Conservation (phyloP, 2,329 filamentous ascomycete species). For the Sporothrix globosa region DNA sequence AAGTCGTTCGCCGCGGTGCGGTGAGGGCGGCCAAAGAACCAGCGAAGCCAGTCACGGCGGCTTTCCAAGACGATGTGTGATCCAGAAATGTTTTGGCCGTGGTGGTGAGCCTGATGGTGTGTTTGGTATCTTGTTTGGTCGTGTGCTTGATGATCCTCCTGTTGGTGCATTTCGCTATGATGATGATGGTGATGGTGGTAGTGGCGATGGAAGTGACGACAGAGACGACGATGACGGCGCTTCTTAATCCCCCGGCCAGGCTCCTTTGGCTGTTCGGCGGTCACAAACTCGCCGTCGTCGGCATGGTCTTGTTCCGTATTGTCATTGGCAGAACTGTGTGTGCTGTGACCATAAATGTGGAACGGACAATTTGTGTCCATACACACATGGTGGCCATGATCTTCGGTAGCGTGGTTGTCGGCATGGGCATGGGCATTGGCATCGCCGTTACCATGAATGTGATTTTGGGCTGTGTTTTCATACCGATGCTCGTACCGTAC, state of each 20-base stretch:
- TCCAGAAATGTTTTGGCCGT: not conserved
- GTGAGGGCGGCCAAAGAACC: conserved; percentile 20
- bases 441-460: not conserved
- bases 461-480: not conserved
- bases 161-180: not conserved
- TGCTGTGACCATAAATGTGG: not conserved
- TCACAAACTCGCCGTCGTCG: not conserved
- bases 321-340: not conserved
- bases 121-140: too few species aligned
- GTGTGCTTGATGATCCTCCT: too few species aligned
- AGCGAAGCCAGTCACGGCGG: conserved; percentile 24
- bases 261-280: too few species aligned
- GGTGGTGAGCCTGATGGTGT: not conserved
- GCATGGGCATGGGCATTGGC: too few species aligned
- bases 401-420: not conserved
- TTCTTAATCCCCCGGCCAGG: too few species aligned
- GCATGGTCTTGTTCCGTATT: too few species aligned
- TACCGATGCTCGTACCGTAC: conserved; percentile 26
- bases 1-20: not conserved
- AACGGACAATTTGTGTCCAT: conserved; percentile 11
- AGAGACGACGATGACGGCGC: too few species aligned
- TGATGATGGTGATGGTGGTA: conserved; percentile 24
- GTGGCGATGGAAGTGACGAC: not conserved
- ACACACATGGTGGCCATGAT: not conserved
- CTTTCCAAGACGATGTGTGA: conserved; percentile 20